Percentiles rank a stretch among this genome's conserved stretches.
Evolutionary conservation across 192 early-diverging fungal species (phyloP).

Genomic region (Backusella morwellensis): DNA sequence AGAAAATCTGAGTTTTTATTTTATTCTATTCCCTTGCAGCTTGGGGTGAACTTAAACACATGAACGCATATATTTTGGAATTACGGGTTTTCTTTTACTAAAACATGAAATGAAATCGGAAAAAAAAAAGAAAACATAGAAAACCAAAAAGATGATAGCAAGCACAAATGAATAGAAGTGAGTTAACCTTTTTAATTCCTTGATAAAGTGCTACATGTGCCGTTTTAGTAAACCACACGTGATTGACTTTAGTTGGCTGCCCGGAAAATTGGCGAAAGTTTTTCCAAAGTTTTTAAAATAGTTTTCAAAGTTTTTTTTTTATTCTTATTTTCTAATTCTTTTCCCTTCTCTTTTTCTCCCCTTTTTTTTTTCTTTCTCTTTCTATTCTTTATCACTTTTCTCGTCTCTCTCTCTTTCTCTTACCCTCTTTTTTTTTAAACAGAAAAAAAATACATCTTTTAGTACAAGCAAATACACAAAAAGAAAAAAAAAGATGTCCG

Average conservation of each 20-base stretch:
- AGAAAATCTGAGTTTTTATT: conserved; percentile 1
- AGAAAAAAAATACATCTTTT: neutral
- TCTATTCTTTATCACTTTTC: neutral
- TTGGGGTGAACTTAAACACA: neutral
- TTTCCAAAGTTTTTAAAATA: neutral
- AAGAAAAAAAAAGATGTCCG: neutral
- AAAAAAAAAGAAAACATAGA: neutral
- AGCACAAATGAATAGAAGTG: neutral
- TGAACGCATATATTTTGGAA: neutral
- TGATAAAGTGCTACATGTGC: neutral
- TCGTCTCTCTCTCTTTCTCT: neutral
- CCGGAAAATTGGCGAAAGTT: conserved; percentile 3
- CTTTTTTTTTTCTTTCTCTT: neutral
- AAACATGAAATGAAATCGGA: neutral
- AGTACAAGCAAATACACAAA: neutral
- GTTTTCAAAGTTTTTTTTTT: neutral
- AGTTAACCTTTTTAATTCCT: neutral
- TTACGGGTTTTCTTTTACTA: neutral
- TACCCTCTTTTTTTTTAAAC: neutral
- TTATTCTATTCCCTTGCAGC: neutral
- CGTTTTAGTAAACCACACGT: neutral
- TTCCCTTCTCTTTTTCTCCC: neutral
- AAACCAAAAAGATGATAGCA: neutral
- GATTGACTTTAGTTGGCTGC: neutral
- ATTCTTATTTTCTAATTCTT: conserved; percentile 4